A percentile compares a stretch with the other conserved stretches of the same genome.
Evolutionary conservation across 164 flowering plant genomes (phyloP).

Genomic region (Vitis rupestris): DNA sequence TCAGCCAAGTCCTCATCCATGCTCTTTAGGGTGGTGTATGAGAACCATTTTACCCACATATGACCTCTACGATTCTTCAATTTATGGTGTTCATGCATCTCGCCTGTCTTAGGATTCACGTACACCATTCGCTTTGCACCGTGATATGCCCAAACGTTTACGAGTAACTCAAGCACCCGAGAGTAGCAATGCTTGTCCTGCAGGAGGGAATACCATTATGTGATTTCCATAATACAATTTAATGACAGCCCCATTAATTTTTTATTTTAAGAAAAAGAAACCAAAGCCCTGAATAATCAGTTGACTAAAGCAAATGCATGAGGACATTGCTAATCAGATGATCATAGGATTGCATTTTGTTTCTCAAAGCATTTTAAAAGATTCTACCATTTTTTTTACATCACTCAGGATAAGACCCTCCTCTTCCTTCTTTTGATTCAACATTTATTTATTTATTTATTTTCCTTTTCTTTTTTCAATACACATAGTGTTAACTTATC

Average conservation of each 20-base stretch:
- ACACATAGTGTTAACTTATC: no score
- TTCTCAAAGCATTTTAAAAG: no score
- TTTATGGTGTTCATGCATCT: constrained; percentile 77
- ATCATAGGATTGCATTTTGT: no score
- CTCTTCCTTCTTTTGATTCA: no score
- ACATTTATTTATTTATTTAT: no score
- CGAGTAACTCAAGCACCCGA: constrained; percentile 82
- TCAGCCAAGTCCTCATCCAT: constrained; percentile 98
- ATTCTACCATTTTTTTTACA: no score
- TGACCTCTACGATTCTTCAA: constrained; percentile 66
- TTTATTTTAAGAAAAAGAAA: no score
- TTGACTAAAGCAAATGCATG: neutral
- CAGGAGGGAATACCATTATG: constrained; percentile 3
- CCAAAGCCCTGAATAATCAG: no score
- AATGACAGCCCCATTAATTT: neutral
- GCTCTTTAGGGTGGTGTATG: constrained; percentile 71
- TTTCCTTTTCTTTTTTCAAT: neutral
- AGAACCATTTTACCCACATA: constrained; percentile 94
- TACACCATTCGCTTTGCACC: constrained; percentile 87
- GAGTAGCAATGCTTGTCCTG: constrained; percentile 98
- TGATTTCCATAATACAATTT: neutral
- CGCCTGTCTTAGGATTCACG: constrained; percentile 72
- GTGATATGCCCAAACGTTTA: constrained; percentile 97
- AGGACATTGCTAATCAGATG: no score
- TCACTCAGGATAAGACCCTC: no score